phyloP scores from a whole-genome alignment of 371 early-diverging fungal species.

The Astathelohania contejeani region DNA sequence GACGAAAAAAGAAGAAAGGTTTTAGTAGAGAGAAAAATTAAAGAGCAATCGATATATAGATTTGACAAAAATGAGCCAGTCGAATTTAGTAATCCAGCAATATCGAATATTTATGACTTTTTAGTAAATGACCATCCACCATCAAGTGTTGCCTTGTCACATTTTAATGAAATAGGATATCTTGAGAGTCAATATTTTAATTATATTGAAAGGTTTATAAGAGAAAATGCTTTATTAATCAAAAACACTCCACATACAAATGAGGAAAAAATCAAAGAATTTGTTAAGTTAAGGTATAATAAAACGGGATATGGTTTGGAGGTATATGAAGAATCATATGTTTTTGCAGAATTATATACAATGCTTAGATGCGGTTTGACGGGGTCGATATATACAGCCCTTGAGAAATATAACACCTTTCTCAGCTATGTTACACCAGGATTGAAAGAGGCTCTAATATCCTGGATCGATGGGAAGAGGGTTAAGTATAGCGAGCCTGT shows the following conservation, averaged over 20 bases:
- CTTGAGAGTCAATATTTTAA: constrained; percentile 29
- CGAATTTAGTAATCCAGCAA: constrained; percentile 25
- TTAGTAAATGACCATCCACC: too few species aligned
- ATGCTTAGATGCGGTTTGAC: constrained; percentile 36
- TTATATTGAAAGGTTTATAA: constrained; percentile 33
- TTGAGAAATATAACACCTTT: too few species aligned
- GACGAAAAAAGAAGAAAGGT: constrained; percentile 23
- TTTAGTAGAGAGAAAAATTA: constrained; percentile 1
- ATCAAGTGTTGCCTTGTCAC: not conserved
- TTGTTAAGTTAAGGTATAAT: constrained; percentile 34
- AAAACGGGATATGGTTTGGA: constrained; percentile 32
- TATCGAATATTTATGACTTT: constrained; percentile 35
- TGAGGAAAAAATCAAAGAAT: constrained; percentile 21
- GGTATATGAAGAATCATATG: constrained; percentile 39
- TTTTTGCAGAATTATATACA: constrained; percentile 43
- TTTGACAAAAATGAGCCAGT: constrained; percentile 9
- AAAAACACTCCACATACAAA: constrained; percentile 1
- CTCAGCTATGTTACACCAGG: too few species aligned
- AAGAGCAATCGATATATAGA: constrained; percentile 11
- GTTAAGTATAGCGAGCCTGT: too few species aligned
- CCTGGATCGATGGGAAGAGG: too few species aligned
- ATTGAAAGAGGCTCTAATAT: too few species aligned
- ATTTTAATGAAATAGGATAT: constrained; percentile 24
- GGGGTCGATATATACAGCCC: too few species aligned
- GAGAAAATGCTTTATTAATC: constrained; percentile 12